These are phyloP conservation scores for Nitzschia putrida DNA, from an alignment of 108 stramenopile species.

Conservation along the genomic window DNA sequence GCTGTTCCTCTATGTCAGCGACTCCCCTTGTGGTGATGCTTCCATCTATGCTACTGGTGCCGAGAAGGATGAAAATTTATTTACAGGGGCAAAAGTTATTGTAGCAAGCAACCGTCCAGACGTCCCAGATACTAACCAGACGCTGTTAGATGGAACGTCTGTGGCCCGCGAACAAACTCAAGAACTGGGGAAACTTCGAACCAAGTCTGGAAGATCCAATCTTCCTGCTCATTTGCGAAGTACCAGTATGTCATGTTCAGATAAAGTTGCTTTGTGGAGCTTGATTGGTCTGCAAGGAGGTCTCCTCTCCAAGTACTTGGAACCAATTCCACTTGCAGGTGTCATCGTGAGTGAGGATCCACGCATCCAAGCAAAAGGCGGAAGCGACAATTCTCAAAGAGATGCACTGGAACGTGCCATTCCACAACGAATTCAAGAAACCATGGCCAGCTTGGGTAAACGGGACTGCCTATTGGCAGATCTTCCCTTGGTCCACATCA, in stretches of 20 bases:
- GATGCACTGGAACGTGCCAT: constrained; percentile 67
- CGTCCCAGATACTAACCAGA: constrained; percentile 16
- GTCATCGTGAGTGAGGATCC: constrained; percentile 72
- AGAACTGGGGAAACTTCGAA: constrained; percentile 68
- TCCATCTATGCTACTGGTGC: constrained; percentile 74
- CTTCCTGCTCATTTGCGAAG: constrained; percentile 71
- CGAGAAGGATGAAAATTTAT: constrained; percentile 31
- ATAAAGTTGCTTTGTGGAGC: constrained; percentile 86
- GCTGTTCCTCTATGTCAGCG: constrained; percentile 90
- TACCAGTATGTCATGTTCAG: constrained; percentile 87
- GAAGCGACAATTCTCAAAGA: constrained; percentile 29
- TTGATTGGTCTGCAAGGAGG: constrained; percentile 81
- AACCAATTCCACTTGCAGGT: constrained; percentile 58
- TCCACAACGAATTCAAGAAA: constrained; percentile 37
- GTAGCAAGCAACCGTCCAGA: constrained; percentile 35
- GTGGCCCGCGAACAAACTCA: constrained; percentile 74
- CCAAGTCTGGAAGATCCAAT: constrained; percentile 91
- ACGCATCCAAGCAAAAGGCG: constrained; percentile 19
- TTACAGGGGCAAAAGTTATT: constrained; percentile 90
- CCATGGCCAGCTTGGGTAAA: not conserved
- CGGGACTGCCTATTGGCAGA: not conserved
- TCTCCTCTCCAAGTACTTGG: constrained; percentile 47
- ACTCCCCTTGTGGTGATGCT: constrained; percentile 94
- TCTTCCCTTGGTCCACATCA: constrained; percentile 26
- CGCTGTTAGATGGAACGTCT: constrained; percentile 16